These are phyloP conservation scores for Rosa chinensis DNA, from an alignment of 306 rosid species.

Conservation along the genomic window DNA sequence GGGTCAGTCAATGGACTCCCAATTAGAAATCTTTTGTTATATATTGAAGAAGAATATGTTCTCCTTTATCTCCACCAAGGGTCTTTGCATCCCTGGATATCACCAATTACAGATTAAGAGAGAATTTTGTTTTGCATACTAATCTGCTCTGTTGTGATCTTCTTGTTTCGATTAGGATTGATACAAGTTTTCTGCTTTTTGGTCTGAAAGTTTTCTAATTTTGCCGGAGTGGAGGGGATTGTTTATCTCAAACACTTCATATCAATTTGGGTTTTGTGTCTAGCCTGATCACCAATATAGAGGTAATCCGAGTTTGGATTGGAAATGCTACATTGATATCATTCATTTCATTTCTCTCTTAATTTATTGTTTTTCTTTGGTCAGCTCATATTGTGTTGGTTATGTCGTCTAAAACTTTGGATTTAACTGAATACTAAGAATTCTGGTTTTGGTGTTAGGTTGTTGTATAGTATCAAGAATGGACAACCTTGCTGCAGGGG, in stretches of 20 bases:
- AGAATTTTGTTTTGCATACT: background rate
- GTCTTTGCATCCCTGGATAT: background rate
- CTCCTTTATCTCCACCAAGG: background rate
- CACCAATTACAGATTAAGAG: background rate
- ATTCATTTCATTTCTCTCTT: background rate
- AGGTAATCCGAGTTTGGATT: background rate
- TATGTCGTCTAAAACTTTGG: background rate
- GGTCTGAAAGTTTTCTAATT: background rate
- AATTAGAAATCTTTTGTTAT: background rate
- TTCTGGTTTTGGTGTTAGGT: background rate
- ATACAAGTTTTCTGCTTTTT: background rate
- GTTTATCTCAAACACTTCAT: background rate
- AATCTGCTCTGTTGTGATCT: background rate
- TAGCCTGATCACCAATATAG: background rate
- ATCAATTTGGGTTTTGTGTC: background rate
- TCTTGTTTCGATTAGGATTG: background rate
- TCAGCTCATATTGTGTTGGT: background rate
- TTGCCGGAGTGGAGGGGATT: background rate
- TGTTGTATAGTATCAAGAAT: background rate
- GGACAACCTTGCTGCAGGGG: background rate
- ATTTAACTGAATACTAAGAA: background rate
- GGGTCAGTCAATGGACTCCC: background rate
- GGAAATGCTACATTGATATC: background rate
- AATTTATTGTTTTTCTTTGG: background rate
- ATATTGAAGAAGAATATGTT: background rate